Base-by-base conservation (phyloP, 1,284 basidiomycete species). In the Malassezia restricta region DNA sequence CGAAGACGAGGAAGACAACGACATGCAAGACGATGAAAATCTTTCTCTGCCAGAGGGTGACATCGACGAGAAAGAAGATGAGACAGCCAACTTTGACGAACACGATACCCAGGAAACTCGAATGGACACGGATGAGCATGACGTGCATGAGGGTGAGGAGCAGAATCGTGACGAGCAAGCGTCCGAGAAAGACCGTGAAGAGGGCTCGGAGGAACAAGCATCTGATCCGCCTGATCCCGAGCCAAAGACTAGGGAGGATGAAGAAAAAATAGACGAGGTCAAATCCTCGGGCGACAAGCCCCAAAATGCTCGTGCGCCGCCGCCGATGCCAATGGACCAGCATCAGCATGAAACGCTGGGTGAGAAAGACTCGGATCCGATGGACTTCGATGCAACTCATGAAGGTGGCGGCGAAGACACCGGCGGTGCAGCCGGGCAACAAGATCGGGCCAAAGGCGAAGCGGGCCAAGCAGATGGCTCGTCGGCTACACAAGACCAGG, bases 181-280 rank as follows among this genome's bases (percentile, higher is more conserved):
- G 30, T 75, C 75, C 11, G 76, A 78, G n/a, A 66, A 67, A 8
- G 59, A 52, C 17, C 59, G 47, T 43, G 49, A 58, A 15, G 69
- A 71, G 5, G 62, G 63, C 49, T 58, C 54, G 7, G 65, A 66
- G 24, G 64, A 69, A 40, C 11, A 15, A 12, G 15, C 33, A 35
- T 35, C 33, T 12, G 51, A 62, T 27, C 56, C 43, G 31, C 55
- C 66, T 29, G 59, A 61, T 2, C 59, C 60, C 14, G 62, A 58
- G 35, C 57, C 54, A 35, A 59, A 64, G 14, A 57, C 57, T 40
- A 12, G 11, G 15, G 33, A 35, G 3, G 69, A 68, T 31, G 55
- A 62, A 20, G 56, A 51, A 6, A 45, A 55, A 11, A 55, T 50
- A 9, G 56, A 51, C 7, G 51, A 59, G 33, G 59, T 53, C n/a